Evolutionary conservation across 2,329 filamentous ascomycete species (phyloP), one percentile per base, ranked within the genome.

Genomic region (Chlorencoelia australis): DNA sequence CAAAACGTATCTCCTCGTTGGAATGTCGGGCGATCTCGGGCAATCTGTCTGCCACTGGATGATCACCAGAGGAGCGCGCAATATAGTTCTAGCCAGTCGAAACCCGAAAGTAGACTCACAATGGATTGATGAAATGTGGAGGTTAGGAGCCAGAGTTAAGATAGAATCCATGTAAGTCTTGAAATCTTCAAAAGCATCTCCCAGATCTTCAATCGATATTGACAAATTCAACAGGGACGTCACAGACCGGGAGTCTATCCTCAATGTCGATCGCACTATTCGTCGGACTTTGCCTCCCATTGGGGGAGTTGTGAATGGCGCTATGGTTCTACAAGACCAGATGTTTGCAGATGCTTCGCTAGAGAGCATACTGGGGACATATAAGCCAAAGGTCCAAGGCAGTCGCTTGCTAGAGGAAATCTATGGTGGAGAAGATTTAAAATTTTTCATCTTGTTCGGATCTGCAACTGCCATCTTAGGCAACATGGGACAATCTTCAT

Each of bases 381-480:
- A 59, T 1, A 20, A 34, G 5, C 60, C 61, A 21, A 65, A 65
- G 47, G 50, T 64, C 0, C 39, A 52, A 1, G 60, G 61, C 4
- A 48, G 45, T 1, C 37, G 37, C 3, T 47, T 57, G 22, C 44
- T 64, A 1, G 50, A 63, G 27, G 44, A 52, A 3, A 9, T 57
- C 2, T 59, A 63, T 34, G 25, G 36, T 16, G 33, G 53, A 5
- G 21, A 42, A 0, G n/a, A n/a, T n/a, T 49, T 63, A n/a, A 62
- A 65, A 27, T 67, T 65, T 43, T 65, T 65, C 44, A 43, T 66
- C 13, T 37, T 59, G 17, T 43, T 65, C 7, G 61, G 60, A 1
- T 64, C 60, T 0, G 36, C 57, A 14, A 44, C 49, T 21, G 51
- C 53, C 1, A 45, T 62, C 1, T n/a, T 55, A 2, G 62, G 62